Conservation (phyloP, 106 monocot genomes). For the Amphibolis antarctica region DNA sequence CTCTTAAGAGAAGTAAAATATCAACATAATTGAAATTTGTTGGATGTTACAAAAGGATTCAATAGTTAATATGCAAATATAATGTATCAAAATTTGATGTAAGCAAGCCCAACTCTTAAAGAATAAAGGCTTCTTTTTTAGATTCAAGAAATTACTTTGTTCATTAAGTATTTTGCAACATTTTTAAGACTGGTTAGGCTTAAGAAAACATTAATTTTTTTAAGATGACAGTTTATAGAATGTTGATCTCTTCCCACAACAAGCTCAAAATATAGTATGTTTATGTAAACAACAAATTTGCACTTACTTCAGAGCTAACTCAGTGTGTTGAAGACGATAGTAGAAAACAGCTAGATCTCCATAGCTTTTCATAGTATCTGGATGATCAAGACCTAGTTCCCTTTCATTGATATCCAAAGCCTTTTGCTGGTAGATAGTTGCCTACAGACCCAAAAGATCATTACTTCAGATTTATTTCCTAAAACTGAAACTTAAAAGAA, state of each 20-base stretch:
- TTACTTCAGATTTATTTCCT: neutral
- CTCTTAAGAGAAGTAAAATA: no score
- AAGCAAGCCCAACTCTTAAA: no score
- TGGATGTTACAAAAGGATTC: no score
- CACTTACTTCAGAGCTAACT: slow-evolving; percentile 65
- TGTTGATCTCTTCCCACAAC: no score
- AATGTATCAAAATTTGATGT: no score
- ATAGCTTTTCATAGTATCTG: slow-evolving; percentile 86
- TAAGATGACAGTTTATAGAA: neutral
- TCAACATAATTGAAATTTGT: no score
- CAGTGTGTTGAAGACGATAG: slow-evolving; percentile 75
- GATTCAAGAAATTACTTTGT: no score
- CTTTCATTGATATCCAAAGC: slow-evolving; percentile 81
- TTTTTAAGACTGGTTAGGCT: no score
- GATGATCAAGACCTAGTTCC: slow-evolving; percentile 76
- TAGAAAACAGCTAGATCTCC: slow-evolving; percentile 84
- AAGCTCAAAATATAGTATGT: no score
- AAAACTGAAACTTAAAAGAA: neutral
- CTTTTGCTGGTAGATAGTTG: slow-evolving; percentile 76
- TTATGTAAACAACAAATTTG: neutral
- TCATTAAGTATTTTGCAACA: no score
- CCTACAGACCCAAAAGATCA: slow-evolving; percentile 20
- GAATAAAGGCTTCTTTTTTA: no score
- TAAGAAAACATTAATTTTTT: neutral
- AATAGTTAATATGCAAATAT: no score